Base-by-base conservation (phyloP, 441 rosid species). In the Mallotus repandus region DNA sequence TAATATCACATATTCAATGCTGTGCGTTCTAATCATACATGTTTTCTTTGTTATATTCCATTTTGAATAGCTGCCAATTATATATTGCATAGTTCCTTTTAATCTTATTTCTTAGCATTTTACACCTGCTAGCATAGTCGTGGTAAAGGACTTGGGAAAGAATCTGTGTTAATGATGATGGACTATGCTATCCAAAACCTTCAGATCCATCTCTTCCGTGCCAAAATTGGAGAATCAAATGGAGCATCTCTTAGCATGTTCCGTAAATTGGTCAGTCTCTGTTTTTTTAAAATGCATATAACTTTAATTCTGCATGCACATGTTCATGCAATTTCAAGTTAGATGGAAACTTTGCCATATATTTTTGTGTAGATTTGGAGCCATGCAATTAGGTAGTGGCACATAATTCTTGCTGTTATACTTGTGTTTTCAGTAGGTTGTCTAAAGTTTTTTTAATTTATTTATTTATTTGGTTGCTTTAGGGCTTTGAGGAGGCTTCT, bases 91-190 rank as follows among this genome's bases (percentile, higher is more conserved):
- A 16, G 53, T 53, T 56, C 22, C 45, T 73, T 75, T 57, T 50
- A 16, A 14, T 79, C 50, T 79, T 77, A 67, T 76, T 66, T 77
- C 73, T 49, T 73, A 60, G 66, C 67, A 62, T 78, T 70, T 79
- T 73, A 25, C 59, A 70, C 65, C 80, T 83, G 89, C 82, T 88
- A 87, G 90, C 83, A 74, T 84, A 91, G 99, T 84, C 97, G 90
- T 72, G 94, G 95, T 74, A 93, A 91, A 85, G 97, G 98, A 76
- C 80, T 95, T 53, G 95, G 95, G 71, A 90, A 93, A 85, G 99
- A 87, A 83, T 76, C 97, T 55, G 92, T 91, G 45, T 70, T 89
- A 84, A 83, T 86, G 85, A 95, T 93, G 98, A 93, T 93, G 97
- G 89, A 86, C 80, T 89, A 89, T 80, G 88, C 95, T 45, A 76